A percentile compares a stretch with the other conserved stretches of the same genome.
Evolutionary conservation across 2,329 filamentous ascomycete species (phyloP).

Genomic region (Arachnomyces sp.): DNA sequence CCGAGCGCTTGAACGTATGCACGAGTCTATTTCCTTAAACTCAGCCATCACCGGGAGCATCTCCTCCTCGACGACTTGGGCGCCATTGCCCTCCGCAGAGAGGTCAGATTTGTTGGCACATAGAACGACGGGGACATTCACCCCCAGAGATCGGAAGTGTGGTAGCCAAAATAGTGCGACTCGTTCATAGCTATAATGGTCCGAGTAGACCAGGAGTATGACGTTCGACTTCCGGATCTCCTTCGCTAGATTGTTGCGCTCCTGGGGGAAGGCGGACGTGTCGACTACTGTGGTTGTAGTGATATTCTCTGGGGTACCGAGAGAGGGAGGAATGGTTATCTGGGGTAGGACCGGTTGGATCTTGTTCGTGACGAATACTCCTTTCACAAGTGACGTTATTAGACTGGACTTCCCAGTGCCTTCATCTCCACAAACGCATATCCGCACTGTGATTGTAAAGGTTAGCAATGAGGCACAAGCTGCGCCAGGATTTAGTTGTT

Average conservation of each 20-base stretch:
- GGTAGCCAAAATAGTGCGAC: slow-evolving; percentile 98
- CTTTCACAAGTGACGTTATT: slow-evolving; percentile 92
- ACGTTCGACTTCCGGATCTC: slow-evolving; percentile 97
- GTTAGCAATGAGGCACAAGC: too few species aligned
- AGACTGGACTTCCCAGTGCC: slow-evolving; percentile 89
- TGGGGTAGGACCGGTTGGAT: slow-evolving; percentile 91
- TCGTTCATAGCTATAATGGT: slow-evolving; percentile 97
- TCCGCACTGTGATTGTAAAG: slow-evolving; percentile 76
- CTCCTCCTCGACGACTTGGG: slow-evolving; percentile 88
- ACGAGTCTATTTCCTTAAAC: slow-evolving; percentile 97
- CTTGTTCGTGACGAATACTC: slow-evolving; percentile 90
- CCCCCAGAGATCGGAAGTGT: slow-evolving; percentile 93
- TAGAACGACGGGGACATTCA: slow-evolving; percentile 93
- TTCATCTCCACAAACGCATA: slow-evolving; percentile 95
- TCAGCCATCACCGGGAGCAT: slow-evolving; percentile 98
- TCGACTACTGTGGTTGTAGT: slow-evolving; percentile 90
- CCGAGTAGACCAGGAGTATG: slow-evolving; percentile 91
- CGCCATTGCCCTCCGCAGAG: slow-evolving; percentile 61
- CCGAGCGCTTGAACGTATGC: slow-evolving; percentile 85
- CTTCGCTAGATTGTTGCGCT: slow-evolving; percentile 79
- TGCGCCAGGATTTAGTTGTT: too few species aligned
- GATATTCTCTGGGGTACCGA: slow-evolving; percentile 91
- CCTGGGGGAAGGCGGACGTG: slow-evolving; percentile 88
- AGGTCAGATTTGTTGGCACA: slow-evolving; percentile 98
- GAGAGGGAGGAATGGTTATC: slow-evolving; percentile 87